phyloP scores from a whole-genome alignment of 768 basidiomycete species.

The Krasilnikovozyma curviuscula region DNA sequence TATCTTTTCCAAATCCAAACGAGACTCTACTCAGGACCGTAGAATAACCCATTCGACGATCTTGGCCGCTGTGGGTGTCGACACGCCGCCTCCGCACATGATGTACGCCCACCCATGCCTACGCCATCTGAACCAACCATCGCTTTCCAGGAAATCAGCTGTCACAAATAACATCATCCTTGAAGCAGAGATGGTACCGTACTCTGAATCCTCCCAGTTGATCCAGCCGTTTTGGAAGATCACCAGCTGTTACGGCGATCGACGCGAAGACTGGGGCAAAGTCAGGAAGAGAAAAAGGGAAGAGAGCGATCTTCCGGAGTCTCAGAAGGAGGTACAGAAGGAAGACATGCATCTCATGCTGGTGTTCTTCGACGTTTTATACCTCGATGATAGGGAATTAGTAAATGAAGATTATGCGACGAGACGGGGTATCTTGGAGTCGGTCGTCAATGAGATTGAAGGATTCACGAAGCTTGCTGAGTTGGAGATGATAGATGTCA shows the following conservation, averaged over 20 bases:
- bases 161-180: too few species aligned
- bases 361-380: constrained; percentile 70
- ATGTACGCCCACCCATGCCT: too few species aligned
- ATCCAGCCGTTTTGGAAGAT: constrained; percentile 48
- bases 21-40: constrained; percentile 64
- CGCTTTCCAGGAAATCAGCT: too few species aligned
- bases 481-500: constrained; percentile 34
- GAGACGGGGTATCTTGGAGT: constrained; percentile 46
- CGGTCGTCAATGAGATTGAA: constrained; percentile 34
- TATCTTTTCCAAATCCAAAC: constrained; percentile 73
- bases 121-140: too few species aligned
- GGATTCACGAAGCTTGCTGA: constrained; percentile 42
- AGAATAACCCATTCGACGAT: constrained; percentile 38
- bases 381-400: constrained; percentile 44
- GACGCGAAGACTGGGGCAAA: constrained; percentile 3
- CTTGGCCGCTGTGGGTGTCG: constrained; percentile 36
- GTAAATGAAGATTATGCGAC: constrained; percentile 38
- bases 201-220: constrained; percentile 34
- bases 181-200: constrained; percentile 85
- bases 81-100: too few species aligned
- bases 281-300: neutral
- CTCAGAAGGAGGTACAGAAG: constrained; percentile 22
- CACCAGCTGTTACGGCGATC: constrained; percentile 6
- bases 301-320: neutral
- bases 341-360: constrained; percentile 46